Percentiles rank a stretch among this genome's conserved stretches.
Evolutionary conservation across 495 filamentous ascomycete genomes (phyloP).

Genomic region (Cercophora samala): DNA sequence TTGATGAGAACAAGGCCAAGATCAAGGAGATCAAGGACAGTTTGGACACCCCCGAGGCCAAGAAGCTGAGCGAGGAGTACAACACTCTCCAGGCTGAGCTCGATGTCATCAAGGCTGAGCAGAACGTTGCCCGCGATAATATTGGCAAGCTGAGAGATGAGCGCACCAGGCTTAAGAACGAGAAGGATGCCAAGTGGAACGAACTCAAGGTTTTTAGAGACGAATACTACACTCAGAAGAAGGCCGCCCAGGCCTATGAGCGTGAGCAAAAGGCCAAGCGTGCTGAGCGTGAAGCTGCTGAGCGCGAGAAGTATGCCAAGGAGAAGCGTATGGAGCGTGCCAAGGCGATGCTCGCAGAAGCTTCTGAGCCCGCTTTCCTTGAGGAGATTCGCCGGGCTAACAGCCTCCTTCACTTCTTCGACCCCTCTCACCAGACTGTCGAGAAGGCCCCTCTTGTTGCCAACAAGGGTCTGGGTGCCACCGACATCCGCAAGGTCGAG

Average conservation of each 20-base stretch:
- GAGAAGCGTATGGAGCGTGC: constrained; percentile 83
- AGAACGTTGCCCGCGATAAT: constrained; percentile 82
- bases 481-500: constrained; percentile 77
- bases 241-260: constrained; percentile 76
- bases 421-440: constrained; percentile 61
- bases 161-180: constrained; percentile 71
- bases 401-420: constrained; percentile 83
- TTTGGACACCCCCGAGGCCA: constrained; percentile 88
- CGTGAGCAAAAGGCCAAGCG: constrained; percentile 67
- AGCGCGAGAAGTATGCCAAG: constrained; percentile 75
- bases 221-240: constrained; percentile 70
- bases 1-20: constrained; percentile 78
- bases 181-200: constrained; percentile 79
- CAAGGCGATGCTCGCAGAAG: constrained; percentile 82
- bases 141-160: constrained; percentile 85
- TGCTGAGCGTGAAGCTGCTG: constrained; percentile 54
- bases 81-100: constrained; percentile 78
- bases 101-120: constrained; percentile 81
- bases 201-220: constrained; percentile 83
- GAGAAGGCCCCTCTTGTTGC: constrained; percentile 64
- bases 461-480: constrained; percentile 59
- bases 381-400: constrained; percentile 87
- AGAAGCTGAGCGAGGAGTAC: constrained; percentile 81
- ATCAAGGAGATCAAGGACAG: constrained; percentile 80
- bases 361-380: constrained; percentile 79